Evolutionary conservation across 345 rosid species (phyloP), one percentile per base, ranked within the genome.

Genomic region (Sisymbrium irio): DNA sequence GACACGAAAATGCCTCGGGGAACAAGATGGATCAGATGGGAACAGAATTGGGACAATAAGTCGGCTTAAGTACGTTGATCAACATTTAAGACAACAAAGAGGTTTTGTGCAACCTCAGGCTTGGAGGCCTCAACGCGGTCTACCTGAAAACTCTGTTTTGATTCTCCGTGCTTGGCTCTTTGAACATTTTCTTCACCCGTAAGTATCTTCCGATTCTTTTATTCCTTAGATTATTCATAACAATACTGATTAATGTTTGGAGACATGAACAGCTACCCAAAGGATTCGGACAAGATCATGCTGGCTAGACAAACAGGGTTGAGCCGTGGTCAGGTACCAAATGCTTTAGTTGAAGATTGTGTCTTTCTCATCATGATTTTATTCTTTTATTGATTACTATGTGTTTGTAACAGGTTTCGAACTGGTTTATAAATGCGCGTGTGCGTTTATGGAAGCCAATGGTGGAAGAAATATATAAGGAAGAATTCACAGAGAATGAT

Each of bases 161-260:
- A 37, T 92, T 73, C 99, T 96, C 58, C 99, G 98, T 19, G 98
- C 98, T 65, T 96, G 99, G 99, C 87, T 96, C 53, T 96, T 96
- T 35, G 99, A 96, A 80, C 99, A 96, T 87, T 96, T 96, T 77
- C 99, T 96, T 72, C 96, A 96, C 61, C 99, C 99, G 99, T 96
- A 89, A 85, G 79, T 79, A 20, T 45, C 18, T 65, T 36, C 18
- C 49, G 36, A 12, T 19, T 40, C 6, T 50, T 54, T 14, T 17
- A 5, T 39, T 0, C 20, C 5, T 4, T 1, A 14, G 7, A 5
- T 28, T 41, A 17, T 44, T 73, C 44, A 4, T 39, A 41, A 69
- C 1, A 42, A 25, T 50, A 2, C 9, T 58, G 44, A 65, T 20
- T 28, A 7, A 2, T 32, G 4, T 67, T 42, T 67, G 36, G 2